A percentile compares a stretch with the other conserved stretches of the same genome.
These are phyloP conservation scores for Nemania abortiva DNA, from an alignment of 2,329 filamentous ascomycete species.

Conservation along the genomic window DNA sequence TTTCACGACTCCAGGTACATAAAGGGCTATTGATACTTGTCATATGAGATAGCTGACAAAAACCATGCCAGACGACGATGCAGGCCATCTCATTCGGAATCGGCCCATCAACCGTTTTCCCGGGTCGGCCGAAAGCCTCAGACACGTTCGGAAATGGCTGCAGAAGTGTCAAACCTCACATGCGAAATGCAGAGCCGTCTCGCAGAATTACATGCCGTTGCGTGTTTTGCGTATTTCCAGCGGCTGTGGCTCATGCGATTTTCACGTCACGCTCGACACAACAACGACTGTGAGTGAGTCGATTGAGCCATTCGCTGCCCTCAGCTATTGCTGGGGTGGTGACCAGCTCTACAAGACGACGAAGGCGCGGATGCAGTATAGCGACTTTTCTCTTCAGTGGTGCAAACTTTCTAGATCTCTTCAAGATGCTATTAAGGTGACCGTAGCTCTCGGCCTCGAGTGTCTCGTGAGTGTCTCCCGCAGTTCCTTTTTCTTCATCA, in stretches of 20 bases:
- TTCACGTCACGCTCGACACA: slow-evolving; percentile 10
- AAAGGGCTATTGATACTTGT: not conserved
- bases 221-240: slow-evolving; percentile 17
- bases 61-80: slow-evolving; percentile 5
- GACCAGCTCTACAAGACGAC: slow-evolving; percentile 31
- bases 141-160: slow-evolving; percentile 18
- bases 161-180: slow-evolving; percentile 14
- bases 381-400: slow-evolving; percentile 9
- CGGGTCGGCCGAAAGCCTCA: slow-evolving; percentile 6
- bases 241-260: slow-evolving; percentile 18
- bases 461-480: slow-evolving; percentile 13
- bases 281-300: not conserved
- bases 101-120: slow-evolving; percentile 23
- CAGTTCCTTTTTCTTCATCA: slow-evolving; percentile 37
- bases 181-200: slow-evolving; percentile 4
- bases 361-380: slow-evolving; percentile 18
- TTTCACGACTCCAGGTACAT: slow-evolving; percentile 18
- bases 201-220: slow-evolving; percentile 19
- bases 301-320: slow-evolving; percentile 19
- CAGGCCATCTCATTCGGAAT: slow-evolving; percentile 13
- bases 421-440: slow-evolving; percentile 24
- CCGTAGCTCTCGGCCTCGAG: slow-evolving; percentile 17
- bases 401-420: slow-evolving; percentile 19
- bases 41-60: not conserved
- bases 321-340: slow-evolving; percentile 33